phyloP scores from a whole-genome alignment of 352 stramenopile species.

The Phytophthora niederhauseri region DNA sequence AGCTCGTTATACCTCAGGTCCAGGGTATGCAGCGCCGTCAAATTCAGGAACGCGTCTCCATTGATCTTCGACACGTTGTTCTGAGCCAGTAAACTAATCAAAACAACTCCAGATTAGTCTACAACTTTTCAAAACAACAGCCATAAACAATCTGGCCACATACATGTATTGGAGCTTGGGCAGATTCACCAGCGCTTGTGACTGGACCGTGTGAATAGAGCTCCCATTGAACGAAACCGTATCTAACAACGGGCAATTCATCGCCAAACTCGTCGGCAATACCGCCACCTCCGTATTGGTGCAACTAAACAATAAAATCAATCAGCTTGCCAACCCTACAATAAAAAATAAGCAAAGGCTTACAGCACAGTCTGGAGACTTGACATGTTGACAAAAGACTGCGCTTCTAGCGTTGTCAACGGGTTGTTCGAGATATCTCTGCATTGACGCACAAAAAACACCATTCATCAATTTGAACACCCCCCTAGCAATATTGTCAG shows the following conservation, averaged over 20 bases:
- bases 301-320: conserved; percentile 29
- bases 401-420: conserved; percentile 49
- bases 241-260: conserved; percentile 46
- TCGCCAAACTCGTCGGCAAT: conserved; percentile 41
- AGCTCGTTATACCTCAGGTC: conserved; percentile 67
- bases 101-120: not conserved
- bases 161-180: conserved; percentile 50
- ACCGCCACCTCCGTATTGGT: conserved; percentile 47
- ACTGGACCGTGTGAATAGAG: conserved; percentile 49
- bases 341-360: conserved; percentile 4
- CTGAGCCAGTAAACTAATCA: conserved; percentile 42
- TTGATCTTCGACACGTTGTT: conserved; percentile 54
- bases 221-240: conserved; percentile 51
- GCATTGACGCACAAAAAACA: not conserved
- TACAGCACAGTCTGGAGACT: conserved; percentile 54
- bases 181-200: conserved; percentile 50
- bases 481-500: not conserved
- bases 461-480: not conserved
- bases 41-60: conserved; percentile 49
- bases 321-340: not conserved
- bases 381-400: conserved; percentile 52
- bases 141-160: not conserved
- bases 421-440: conserved; percentile 69
- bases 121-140: not conserved
- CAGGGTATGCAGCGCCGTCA: conserved; percentile 57